phyloP scores from a whole-genome alignment of 257 asterid genomes.

The Asclepias syriaca region DNA sequence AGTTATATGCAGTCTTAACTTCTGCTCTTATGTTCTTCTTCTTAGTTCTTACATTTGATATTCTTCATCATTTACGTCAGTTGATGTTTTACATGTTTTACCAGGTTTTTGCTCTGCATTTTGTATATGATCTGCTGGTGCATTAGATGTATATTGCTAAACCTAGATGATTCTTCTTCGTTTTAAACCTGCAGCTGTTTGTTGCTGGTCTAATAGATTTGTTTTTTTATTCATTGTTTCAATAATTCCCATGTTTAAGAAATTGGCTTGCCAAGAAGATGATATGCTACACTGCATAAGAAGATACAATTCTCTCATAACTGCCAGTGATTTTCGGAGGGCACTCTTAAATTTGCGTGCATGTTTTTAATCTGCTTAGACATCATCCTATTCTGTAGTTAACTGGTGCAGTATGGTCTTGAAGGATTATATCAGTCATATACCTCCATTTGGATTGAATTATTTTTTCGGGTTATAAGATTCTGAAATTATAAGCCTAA shows the following conservation, averaged over 20 bases:
- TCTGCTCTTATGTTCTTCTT: background rate
- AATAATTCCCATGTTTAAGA: background rate
- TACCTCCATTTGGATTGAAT: background rate
- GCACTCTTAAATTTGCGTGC: background rate
- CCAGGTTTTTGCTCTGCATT: background rate
- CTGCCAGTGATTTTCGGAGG: background rate
- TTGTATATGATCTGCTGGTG: background rate
- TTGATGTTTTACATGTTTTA: background rate
- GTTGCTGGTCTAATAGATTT: background rate
- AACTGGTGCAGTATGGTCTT: background rate
- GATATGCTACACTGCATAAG: background rate
- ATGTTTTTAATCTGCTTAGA: background rate
- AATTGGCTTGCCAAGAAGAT: background rate
- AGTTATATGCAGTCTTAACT: background rate
- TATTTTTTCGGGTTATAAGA: background rate
- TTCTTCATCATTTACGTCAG: background rate
- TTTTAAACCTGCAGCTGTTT: background rate
- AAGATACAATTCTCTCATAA: background rate
- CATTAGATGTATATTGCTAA: background rate
- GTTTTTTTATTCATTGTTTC: background rate
- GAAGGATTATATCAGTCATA: background rate
- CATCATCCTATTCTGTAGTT: background rate
- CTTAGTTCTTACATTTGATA: background rate
- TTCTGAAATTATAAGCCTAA: background rate
- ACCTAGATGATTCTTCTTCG: background rate